These are phyloP conservation scores for Luffa acutangula DNA, from an alignment of 306 rosid genomes.

Conservation along the genomic window DNA sequence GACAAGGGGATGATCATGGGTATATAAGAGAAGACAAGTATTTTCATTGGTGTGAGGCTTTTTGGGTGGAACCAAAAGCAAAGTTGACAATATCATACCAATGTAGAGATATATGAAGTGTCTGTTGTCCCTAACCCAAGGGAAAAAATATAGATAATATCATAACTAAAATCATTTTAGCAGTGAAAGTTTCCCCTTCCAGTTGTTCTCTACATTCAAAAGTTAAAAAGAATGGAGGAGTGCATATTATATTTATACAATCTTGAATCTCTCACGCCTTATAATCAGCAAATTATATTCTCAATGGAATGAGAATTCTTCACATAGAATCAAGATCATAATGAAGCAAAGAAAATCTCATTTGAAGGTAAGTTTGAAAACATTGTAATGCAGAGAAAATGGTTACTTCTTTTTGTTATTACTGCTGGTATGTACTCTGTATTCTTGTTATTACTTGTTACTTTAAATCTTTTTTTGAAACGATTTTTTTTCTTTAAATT, in stretches of 20 bases:
- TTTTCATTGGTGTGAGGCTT: too few relatives aligned
- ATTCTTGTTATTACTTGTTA: background rate
- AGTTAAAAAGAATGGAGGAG: background rate
- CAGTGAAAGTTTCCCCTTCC: background rate
- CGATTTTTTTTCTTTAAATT: background rate
- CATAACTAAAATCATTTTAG: background rate
- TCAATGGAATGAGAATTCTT: background rate
- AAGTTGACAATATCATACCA: too few relatives aligned
- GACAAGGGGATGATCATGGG: too few relatives aligned
- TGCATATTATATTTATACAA: background rate
- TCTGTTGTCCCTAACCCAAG: too few relatives aligned
- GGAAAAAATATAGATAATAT: background rate
- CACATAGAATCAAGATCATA: background rate
- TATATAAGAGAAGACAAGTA: too few relatives aligned
- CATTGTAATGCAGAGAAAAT: background rate
- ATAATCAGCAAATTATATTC: background rate
- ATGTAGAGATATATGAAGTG: too few relatives aligned
- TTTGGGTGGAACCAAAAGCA: too few relatives aligned
- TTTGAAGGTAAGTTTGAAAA: background rate
- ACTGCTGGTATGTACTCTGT: background rate
- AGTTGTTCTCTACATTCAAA: background rate
- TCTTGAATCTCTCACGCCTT: background rate
- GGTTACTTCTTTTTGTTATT: background rate
- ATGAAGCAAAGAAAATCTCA: background rate
- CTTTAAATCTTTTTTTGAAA: background rate